Evolutionary conservation across 2,329 filamentous ascomycete species (phyloP).

Genomic region (Fusarium paranaense): DNA sequence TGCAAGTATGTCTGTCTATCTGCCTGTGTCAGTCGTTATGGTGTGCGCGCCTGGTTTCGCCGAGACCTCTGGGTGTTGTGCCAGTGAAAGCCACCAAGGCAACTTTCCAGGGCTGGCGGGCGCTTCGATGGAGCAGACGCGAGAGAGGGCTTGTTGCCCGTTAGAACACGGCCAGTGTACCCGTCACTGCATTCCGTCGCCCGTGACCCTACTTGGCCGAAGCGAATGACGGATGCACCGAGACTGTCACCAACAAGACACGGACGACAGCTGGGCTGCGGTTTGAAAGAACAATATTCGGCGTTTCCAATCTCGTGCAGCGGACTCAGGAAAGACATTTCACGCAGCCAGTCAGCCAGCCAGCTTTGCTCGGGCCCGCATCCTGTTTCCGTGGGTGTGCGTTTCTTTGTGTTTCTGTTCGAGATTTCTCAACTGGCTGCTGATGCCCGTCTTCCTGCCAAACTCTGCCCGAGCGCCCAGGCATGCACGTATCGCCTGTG

Average conservation of each 20-base stretch:
- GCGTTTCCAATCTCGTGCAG: constrained; percentile 22
- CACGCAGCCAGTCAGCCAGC: constrained; percentile 18
- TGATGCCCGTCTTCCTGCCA: constrained; percentile 4
- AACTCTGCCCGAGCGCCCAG: constrained; percentile 1
- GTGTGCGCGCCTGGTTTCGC: constrained; percentile 27
- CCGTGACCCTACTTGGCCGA: constrained; percentile 31
- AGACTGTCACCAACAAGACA: constrained; percentile 17
- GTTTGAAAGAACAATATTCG: constrained; percentile 16
- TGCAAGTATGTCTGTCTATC: constrained; percentile 22
- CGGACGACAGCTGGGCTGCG: constrained; percentile 21
- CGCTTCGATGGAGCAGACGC: background rate
- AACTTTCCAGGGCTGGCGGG: constrained; percentile 21
- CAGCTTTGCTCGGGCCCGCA: background rate
- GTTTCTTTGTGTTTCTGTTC: constrained; percentile 13
- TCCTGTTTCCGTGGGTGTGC: constrained; percentile 19
- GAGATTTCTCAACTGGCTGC: constrained; percentile 11
- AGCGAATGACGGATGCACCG: constrained; percentile 20
- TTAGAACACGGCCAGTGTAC: constrained; percentile 27
- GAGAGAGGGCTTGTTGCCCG: constrained; percentile 34
- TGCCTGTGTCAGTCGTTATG: constrained; percentile 3
- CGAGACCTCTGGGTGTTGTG: constrained; percentile 31
- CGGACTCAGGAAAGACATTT: constrained; percentile 30
- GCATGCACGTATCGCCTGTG: constrained; percentile 8
- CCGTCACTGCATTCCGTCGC: constrained; percentile 32
- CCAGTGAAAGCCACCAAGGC: constrained; percentile 15